Percentiles rank a stretch among this genome's conserved stretches.
Conservation (phyloP, 495 filamentous ascomycete species). For the Pseudoneurospora amorphoporcata region DNA sequence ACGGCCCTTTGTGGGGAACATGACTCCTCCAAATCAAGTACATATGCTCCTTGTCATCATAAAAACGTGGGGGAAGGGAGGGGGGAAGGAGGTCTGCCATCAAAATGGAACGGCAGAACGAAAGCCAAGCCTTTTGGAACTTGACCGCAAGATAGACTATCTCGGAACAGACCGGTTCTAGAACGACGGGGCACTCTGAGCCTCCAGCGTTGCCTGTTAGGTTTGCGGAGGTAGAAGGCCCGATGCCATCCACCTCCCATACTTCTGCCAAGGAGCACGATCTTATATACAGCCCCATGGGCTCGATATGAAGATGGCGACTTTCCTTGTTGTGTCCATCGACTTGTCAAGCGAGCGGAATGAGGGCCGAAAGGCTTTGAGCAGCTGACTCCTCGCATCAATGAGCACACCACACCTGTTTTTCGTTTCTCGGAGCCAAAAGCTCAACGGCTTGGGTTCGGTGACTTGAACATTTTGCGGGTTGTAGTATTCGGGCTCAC, state of each 20-base stretch:
- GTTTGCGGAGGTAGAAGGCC: background rate
- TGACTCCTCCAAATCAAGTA: background rate
- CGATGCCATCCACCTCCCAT: background rate
- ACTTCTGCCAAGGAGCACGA: background rate
- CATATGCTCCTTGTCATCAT: background rate
- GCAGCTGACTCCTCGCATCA: background rate
- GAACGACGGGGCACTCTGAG: background rate
- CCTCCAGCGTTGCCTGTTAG: background rate
- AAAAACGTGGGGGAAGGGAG: background rate
- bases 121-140: background rate
- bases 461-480: background rate
- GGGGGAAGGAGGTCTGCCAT: background rate
- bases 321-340: background rate
- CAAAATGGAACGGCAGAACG: background rate
- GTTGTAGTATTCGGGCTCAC: background rate
- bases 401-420: background rate
- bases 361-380: background rate
- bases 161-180: background rate
- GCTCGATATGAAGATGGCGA: background rate
- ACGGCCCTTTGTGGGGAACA: background rate
- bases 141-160: background rate
- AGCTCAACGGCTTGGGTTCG: background rate
- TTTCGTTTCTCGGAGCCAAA: background rate
- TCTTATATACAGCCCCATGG: background rate
- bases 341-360: background rate